phyloP scores from a whole-genome alignment of 1,139 yeast species.

The Yamadazyma friedrichii region DNA sequence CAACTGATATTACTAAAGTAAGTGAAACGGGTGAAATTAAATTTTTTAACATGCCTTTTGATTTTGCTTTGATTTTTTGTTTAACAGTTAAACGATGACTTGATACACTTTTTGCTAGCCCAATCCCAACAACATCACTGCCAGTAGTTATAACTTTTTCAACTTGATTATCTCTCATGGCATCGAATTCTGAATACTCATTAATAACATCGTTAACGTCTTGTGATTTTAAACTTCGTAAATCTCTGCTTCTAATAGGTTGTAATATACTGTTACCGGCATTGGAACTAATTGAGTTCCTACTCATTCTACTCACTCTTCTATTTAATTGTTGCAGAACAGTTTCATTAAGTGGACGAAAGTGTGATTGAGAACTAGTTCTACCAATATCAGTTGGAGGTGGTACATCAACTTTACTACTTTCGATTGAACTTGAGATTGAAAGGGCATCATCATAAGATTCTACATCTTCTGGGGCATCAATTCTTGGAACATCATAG shows the following conservation, averaged over 20 bases:
- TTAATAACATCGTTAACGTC: conserved; percentile 56
- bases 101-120: conserved; percentile 3
- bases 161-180: conserved; percentile 23
- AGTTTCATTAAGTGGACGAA: not conserved
- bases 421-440: conserved; percentile 14
- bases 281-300: conserved; percentile 13
- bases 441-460: conserved; percentile 22
- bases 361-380: not conserved
- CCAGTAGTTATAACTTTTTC: conserved; percentile 12
- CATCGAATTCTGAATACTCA: conserved; percentile 55
- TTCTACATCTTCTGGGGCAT: conserved; percentile 12
- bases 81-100: conserved; percentile 1
- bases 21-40: conserved; percentile 69
- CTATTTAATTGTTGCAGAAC: conserved; percentile 11
- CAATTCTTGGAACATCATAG: conserved; percentile 3
- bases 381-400: conserved; percentile 14
- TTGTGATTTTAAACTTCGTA: conserved; percentile 49
- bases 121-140: conserved; percentile 13
- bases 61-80: conserved; percentile 10
- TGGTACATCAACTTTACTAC: conserved; percentile 12
- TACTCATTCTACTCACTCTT: conserved; percentile 10
- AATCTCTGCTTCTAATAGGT: conserved; percentile 31
- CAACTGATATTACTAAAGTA: conserved; percentile 59
- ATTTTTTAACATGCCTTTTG: conserved; percentile 41
- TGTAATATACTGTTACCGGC: conserved; percentile 13